A percentile compares a stretch with the other conserved stretches of the same genome.
Conservation (phyloP, 371 early-diverging fungal species). For the Synchytrium microbalum region DNA sequence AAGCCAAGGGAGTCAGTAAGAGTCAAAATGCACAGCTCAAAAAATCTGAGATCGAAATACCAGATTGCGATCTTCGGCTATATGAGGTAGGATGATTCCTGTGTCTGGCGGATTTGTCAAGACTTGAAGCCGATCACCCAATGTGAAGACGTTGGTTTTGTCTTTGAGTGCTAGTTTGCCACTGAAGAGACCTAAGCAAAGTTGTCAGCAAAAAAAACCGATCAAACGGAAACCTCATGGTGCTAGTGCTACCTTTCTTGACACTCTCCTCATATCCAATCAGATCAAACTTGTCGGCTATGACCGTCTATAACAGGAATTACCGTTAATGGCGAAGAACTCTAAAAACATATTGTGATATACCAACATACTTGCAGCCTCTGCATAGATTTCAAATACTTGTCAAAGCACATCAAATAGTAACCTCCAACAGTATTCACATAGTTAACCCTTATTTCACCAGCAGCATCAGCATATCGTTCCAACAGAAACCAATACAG, state of each 20-base stretch:
- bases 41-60: slow-evolving; percentile 24
- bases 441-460: slow-evolving; percentile 77
- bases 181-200: slow-evolving; percentile 47
- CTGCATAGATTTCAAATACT: slow-evolving; percentile 64
- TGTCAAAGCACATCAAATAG: slow-evolving; percentile 79
- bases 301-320: slow-evolving; percentile 38
- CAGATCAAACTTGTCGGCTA: slow-evolving; percentile 74
- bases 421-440: slow-evolving; percentile 68
- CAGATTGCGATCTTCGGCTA: slow-evolving; percentile 67
- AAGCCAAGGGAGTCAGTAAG: slow-evolving; percentile 6
- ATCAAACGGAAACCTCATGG: too few species aligned
- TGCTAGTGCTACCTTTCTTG: slow-evolving; percentile 25
- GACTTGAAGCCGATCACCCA: slow-evolving; percentile 64
- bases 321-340: background rate
- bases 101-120: slow-evolving; percentile 57
- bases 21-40: slow-evolving; percentile 7
- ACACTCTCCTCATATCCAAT: slow-evolving; percentile 72
- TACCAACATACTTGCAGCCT: slow-evolving; percentile 55
- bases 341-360: background rate
- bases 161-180: slow-evolving; percentile 46
- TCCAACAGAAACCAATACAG: slow-evolving; percentile 80
- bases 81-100: slow-evolving; percentile 69
- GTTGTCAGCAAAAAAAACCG: background rate
- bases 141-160: slow-evolving; percentile 65
- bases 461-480: slow-evolving; percentile 79